A percentile compares a stretch with the other conserved stretches of the same genome.
Conservation (phyloP, 768 basidiomycete genomes). For the Erythrobasidium yunnanense region DNA sequence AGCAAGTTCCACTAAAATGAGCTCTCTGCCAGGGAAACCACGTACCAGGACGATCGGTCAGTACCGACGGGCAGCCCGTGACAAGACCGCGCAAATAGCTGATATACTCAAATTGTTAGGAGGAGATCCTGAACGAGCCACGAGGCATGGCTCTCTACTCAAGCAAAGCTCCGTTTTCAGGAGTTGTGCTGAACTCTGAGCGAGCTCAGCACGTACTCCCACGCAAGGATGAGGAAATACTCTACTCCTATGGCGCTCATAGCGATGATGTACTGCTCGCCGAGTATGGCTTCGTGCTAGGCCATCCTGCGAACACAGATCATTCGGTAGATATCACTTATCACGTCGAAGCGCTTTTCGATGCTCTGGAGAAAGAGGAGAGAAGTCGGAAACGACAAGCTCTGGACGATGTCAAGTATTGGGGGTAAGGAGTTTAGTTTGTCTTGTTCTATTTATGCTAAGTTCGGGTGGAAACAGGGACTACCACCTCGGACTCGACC, state of each 20-base stretch:
- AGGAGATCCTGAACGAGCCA: too few species aligned
- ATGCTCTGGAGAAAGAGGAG: constrained; percentile 39
- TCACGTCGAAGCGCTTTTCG: constrained; percentile 49
- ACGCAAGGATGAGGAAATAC: constrained; percentile 54
- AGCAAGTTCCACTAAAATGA: too few species aligned
- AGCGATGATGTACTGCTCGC: constrained; percentile 64
- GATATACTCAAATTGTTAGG: too few species aligned
- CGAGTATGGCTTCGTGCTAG: constrained; percentile 75
- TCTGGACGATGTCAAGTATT: constrained; percentile 59
- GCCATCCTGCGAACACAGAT: constrained; percentile 23
- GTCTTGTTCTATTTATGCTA: background rate
- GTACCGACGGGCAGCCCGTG: too few species aligned
- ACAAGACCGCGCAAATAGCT: too few species aligned
- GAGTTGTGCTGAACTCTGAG: background rate
- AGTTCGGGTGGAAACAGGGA: constrained; percentile 23
- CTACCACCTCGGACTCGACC: constrained; percentile 14
- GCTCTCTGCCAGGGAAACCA: too few species aligned
- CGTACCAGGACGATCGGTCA: too few species aligned
- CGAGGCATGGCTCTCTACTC: background rate
- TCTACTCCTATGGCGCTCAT: constrained; percentile 69
- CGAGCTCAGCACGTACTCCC: constrained; percentile 37
- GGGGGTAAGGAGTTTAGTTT: constrained; percentile 52
- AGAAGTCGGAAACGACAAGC: constrained; percentile 48
- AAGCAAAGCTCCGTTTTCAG: background rate
- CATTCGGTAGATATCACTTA: constrained; percentile 54